Evolutionary conservation across 495 filamentous ascomycete genomes (phyloP), one percentile per base, ranked within the genome.

Genomic region (Penicillium waksmanii): DNA sequence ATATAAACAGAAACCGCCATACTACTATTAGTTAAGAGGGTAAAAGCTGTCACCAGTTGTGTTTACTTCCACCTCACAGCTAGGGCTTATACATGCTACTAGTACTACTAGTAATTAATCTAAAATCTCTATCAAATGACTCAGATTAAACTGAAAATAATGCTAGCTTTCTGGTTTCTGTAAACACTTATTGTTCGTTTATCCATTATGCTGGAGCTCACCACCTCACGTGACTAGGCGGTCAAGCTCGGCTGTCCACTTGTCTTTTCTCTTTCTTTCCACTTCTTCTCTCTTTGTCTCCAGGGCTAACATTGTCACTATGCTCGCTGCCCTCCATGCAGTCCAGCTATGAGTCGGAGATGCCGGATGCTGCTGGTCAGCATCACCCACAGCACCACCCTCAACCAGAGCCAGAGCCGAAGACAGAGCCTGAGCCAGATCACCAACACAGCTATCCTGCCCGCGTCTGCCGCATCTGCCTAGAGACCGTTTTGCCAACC

Each of bases 381-480:
- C 27, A 31, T 46, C 43, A 46, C 43, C 43, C 15, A 3, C 43
- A 9, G 12, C 15, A 17, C 43, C 43, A 18, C 17, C 43, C 66
- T 31, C 27, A 31, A 31, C 27, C 17, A 68, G 15, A 65, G 51
- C 42, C 18, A 5, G 8, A 17, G 42, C 18, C 12, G 36, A 12
- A 38, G 15, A 9, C 36, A 12, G 12, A 38, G 15, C 36, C 11
- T 3, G 36, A 38, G 15, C 36, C 36, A 13, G 36, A 38, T 0
- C 55, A 71, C 19, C 65, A 74, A 61, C 80, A 74, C 58, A 79
- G 83, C 63, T 93, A 88, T 69, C 78, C 81, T 25, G 81, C 88
- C 23, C 85, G 93, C 46, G 88, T 84, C 55, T 98, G 95, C 72
- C 91, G 95, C 52, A 98, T 98, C 62, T 98, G 95, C 68, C 80